Evolutionary conservation across 345 rosid species (phyloP), one percentile per base, ranked within the genome.

Genomic region (Eucalyptus microcorys): DNA sequence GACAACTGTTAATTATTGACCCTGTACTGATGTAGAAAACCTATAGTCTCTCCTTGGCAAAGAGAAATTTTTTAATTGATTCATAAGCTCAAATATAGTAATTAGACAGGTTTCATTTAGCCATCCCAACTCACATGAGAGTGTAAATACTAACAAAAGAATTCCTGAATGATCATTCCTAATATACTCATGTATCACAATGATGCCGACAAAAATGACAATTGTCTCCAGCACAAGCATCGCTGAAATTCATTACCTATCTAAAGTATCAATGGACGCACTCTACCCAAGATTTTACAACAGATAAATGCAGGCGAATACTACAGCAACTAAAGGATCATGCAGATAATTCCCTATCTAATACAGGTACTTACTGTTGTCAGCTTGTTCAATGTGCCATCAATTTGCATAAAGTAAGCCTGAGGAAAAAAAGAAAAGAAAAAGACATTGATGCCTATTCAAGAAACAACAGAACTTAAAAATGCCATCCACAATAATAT

Each of bases 371-470:
- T 47, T 91, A 97, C 99, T 89, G 98, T 90, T 8, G 98, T 94
- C 87, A 97, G 93, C 92, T 94, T 98, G 96, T 97, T 98, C 92
- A 96, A 91, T 49, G 98, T 96, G 91, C 97, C 93, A 88, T 98
- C 99, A 90, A 97, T 95, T 91, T 97, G 98, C 98, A 97, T 95
- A 89, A 97, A 97, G 91, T 98, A 98, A 45, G 99, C 98, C 98
- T 97, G 96, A 87, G 93, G 5, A 40, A 40, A 43, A 43, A 40
- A 43, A 43, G 1, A 10, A 47, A 3, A 47, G 88, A 88, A 89
- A 13, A 37, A 37, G 40, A 37, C 40, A 37, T 37, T 37, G 40
- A 37, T 37, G 40, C 40, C 40, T 37, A 37, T 37, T 37, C 40
- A 37, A 37, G 40, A 37, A 37, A 37, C 40, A 37, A 37, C 40